Evolutionary conservation across 106 monocot species (phyloP), one percentile per base, ranked within the genome.

Genomic region (Platanthera zijinensis): DNA sequence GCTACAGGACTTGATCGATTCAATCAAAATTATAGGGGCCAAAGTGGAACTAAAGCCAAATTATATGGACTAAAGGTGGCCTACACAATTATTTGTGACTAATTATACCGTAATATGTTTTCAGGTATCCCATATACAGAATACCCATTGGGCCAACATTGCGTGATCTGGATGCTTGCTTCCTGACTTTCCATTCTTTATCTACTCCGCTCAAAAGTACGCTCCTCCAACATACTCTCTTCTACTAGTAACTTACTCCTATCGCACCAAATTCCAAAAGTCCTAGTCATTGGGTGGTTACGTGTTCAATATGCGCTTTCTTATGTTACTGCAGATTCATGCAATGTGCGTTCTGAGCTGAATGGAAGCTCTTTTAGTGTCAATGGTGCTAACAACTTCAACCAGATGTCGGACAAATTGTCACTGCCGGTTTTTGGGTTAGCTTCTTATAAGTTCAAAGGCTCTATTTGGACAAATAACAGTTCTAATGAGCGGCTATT

Each of bases 91-190:
- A 39, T 39, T 39, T 39, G 39, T 39, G 39, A 39, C 39, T 39
- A 39, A 39, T 39, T 39, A 39, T 39, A 39, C 39, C 39, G 3
- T 39, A 39, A 39, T 39, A 39, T 39, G 39, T 39, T 39, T 39
- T 39, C 39, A 39, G 97, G 97, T 97, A 97, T 73, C 97, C 97
- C 2, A 97, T 97, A 74, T 97, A 97, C 73, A 80, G 97, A 80
- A 97, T 97, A 88, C 97, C 97, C 4, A 97, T 81, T 7, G 97
- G 97, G 22, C 87, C 91, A 32, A 97, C 94, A 49, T 76, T 97
- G 61, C 77, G 80, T 73, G 97, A 97, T 82, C 77, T 96, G 81
- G 96, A 93, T 78, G 91, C 96, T 32, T 93, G 93, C 63, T 96
- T 96, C 77, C 79, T 96, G 72, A 93, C 91, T 52, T 96, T 87